These are phyloP conservation scores for Schwanniomyces yamadae DNA, from an alignment of 805 yeast species.

Conservation along the genomic window DNA sequence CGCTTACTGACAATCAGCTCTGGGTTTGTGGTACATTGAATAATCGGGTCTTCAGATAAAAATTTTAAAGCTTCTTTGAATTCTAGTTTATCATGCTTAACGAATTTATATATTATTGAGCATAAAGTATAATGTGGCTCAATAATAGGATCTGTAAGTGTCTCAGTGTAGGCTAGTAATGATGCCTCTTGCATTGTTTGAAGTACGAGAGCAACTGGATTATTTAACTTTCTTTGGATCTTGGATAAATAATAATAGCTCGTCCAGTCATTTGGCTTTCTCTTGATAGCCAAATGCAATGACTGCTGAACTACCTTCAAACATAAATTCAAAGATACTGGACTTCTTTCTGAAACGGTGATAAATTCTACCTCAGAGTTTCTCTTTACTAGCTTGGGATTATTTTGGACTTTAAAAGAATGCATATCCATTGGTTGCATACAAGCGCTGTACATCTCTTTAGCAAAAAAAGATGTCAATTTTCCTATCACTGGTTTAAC, in stretches of 20 bases:
- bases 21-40: slow-evolving; percentile 6
- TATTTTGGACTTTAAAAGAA: slow-evolving; percentile 47
- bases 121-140: slow-evolving; percentile 78
- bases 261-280: slow-evolving; percentile 57
- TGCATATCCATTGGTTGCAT: slow-evolving; percentile 64
- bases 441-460: slow-evolving; percentile 58
- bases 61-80: slow-evolving; percentile 36
- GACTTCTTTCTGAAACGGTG: slow-evolving; percentile 18
- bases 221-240: slow-evolving; percentile 49
- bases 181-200: slow-evolving; percentile 47
- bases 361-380: slow-evolving; percentile 24
- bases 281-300: slow-evolving; percentile 46
- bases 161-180: slow-evolving; percentile 29
- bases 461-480: slow-evolving; percentile 55
- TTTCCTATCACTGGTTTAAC: slow-evolving; percentile 37
- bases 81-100: slow-evolving; percentile 33
- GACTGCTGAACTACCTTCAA: slow-evolving; percentile 42
- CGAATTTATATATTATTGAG: slow-evolving; percentile 57
- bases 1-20: slow-evolving; percentile 11
- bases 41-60: slow-evolving; percentile 38
- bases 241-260: slow-evolving; percentile 59
- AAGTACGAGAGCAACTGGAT: slow-evolving; percentile 33
- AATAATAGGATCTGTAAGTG: slow-evolving; percentile 53
- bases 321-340: slow-evolving; percentile 24
- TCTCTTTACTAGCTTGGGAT: slow-evolving; percentile 33